Conservation (phyloP, 768 basidiomycete species). For the Favolaschia claudopus region DNA sequence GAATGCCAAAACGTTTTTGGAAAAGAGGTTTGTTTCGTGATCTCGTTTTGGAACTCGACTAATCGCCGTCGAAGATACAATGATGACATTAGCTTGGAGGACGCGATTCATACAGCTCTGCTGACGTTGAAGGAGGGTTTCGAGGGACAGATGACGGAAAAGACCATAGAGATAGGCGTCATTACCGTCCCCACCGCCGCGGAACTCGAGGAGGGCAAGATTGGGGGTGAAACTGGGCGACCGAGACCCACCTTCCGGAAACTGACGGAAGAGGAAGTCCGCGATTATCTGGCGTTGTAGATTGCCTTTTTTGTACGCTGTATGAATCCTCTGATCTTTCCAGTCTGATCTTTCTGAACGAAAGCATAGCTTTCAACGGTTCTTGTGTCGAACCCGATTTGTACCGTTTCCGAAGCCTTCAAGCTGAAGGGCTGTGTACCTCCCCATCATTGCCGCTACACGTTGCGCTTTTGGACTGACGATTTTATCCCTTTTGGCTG, state of each 20-base stretch:
- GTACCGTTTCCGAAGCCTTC: constrained; percentile 9
- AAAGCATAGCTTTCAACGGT: constrained; percentile 24
- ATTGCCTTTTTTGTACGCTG: constrained; percentile 29
- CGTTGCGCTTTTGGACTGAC: constrained; percentile 13
- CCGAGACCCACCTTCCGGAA: constrained; percentile 93
- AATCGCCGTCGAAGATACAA: constrained; percentile 75
- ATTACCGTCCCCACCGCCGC: constrained; percentile 85
- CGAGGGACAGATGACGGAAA: constrained; percentile 99
- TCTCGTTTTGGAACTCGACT: constrained; percentile 21
- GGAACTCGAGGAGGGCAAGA: constrained; percentile 74
- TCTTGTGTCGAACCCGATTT: not conserved
- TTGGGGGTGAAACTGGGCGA: constrained; percentile 71
- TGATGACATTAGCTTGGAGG: constrained; percentile 98
- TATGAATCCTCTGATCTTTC: constrained; percentile 33
- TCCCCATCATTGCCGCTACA: not conserved
- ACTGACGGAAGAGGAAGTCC: constrained; percentile 94
- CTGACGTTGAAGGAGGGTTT: constrained; percentile 98
- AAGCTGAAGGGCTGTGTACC: not conserved
- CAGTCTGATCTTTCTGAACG: constrained; percentile 20
- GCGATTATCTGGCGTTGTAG: constrained; percentile 91
- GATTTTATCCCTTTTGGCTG: not conserved
- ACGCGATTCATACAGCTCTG: constrained; percentile 98
- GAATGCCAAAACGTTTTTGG: constrained; percentile 99
- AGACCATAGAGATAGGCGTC: constrained; percentile 98
- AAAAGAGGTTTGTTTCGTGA: constrained; percentile 80